A percentile compares a stretch with the other conserved stretches of the same genome.
Evolutionary conservation across 306 rosid genomes (phyloP).

Genomic region (Sophora flavescens): DNA sequence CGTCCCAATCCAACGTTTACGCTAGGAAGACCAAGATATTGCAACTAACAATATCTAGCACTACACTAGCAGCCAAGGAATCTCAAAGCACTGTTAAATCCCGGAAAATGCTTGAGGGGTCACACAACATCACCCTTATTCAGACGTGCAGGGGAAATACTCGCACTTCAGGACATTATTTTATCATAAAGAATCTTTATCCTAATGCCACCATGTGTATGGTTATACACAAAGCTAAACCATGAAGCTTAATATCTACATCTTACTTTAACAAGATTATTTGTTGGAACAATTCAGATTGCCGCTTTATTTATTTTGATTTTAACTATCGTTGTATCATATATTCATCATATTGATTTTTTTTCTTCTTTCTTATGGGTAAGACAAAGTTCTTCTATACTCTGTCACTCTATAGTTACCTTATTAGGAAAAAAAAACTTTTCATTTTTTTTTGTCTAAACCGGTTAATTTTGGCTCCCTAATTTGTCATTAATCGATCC

Average conservation of each 20-base stretch:
- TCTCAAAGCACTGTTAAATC: conserved; percentile 15
- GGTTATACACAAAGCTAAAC: not conserved
- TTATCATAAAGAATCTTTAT: conserved; percentile 29
- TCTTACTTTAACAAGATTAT: not conserved
- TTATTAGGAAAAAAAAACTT: too few relatives aligned
- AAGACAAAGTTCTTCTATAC: too few relatives aligned
- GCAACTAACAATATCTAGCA: not conserved
- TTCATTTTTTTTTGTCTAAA: too few relatives aligned
- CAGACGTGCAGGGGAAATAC: not conserved
- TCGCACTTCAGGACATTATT: not conserved
- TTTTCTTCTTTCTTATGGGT: too few relatives aligned
- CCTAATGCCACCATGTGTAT: not conserved
- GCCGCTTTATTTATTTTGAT: not conserved
- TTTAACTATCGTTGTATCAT: not conserved
- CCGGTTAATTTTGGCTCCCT: too few relatives aligned
- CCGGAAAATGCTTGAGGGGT: conserved; percentile 15
- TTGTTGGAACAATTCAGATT: conserved; percentile 6
- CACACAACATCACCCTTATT: conserved; percentile 8
- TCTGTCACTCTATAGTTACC: too few relatives aligned
- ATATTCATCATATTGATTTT: not conserved
- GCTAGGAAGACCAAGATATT: not conserved
- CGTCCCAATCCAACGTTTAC: not conserved
- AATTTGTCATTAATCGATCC: not conserved
- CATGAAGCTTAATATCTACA: not conserved
- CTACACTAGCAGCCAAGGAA: conserved; percentile 16